These are phyloP conservation scores for Malassezia dermatis DNA, from an alignment of 1,284 basidiomycete genomes.

Conservation along the genomic window DNA sequence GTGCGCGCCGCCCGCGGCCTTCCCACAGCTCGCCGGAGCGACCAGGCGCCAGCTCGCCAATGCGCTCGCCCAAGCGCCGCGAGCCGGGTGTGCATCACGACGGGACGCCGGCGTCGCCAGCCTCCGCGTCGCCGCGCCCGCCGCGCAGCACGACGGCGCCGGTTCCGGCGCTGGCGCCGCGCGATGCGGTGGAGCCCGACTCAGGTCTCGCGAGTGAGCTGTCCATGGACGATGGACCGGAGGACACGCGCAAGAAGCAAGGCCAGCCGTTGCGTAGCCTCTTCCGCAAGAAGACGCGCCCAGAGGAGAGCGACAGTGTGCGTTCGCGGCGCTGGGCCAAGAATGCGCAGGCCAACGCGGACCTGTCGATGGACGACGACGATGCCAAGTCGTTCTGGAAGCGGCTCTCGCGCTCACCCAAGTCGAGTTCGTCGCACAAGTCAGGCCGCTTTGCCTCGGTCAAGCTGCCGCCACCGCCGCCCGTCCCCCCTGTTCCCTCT, in stretches of 20 bases:
- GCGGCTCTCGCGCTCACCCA: conserved; percentile 4
- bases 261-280: not conserved
- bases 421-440: conserved; percentile 5
- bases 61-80: not conserved
- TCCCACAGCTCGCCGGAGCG: not conserved
- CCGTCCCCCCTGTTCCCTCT: conserved; percentile 76
- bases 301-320: not conserved
- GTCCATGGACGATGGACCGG: conserved; percentile 1
- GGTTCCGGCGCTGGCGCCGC: not conserved
- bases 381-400: conserved; percentile 3
- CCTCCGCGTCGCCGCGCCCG: not conserved
- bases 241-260: not conserved
- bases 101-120: not conserved
- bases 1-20: not conserved
- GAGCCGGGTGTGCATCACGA: not conserved
- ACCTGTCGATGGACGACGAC: not conserved
- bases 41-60: not conserved
- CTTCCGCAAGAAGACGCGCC: not conserved
- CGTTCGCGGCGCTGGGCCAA: not conserved
- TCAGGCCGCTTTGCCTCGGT: conserved; percentile 41
- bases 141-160: not conserved
- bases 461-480: conserved; percentile 62
- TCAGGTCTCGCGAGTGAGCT: not conserved
- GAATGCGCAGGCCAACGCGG: not conserved
- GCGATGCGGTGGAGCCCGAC: not conserved